A percentile compares a stretch with the other conserved stretches of the same genome.
These are phyloP conservation scores for Primulina tabacum DNA, from an alignment of 257 asterid species.

Conservation along the genomic window DNA sequence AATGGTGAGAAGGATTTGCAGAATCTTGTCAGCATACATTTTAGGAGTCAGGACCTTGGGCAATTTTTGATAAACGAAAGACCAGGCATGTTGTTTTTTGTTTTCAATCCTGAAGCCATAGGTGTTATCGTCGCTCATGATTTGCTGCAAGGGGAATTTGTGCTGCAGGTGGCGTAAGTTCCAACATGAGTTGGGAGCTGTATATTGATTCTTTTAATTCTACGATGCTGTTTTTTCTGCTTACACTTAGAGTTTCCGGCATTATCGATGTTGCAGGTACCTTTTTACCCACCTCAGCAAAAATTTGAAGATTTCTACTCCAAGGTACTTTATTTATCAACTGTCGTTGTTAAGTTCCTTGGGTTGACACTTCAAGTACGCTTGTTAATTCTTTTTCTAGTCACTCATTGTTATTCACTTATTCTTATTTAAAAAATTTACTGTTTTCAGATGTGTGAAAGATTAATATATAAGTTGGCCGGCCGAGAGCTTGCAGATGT, in stretches of 20 bases:
- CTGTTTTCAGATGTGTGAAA: slow-evolving; percentile 64
- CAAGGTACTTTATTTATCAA: slow-evolving; percentile 37
- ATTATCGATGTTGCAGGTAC: slow-evolving; percentile 49
- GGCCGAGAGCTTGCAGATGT: slow-evolving; percentile 87
- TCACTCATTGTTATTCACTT: not conserved
- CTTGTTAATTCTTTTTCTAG: not conserved
- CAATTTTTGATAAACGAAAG: slow-evolving; percentile 71
- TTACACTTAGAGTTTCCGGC: slow-evolving; percentile 3
- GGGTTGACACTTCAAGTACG: not conserved
- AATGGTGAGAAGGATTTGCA: slow-evolving; percentile 74
- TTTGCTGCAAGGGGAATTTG: slow-evolving; percentile 85
- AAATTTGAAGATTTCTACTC: slow-evolving; percentile 70
- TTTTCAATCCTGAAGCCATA: slow-evolving; percentile 74
- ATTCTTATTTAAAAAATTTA: slow-evolving; percentile 23
- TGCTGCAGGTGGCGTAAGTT: slow-evolving; percentile 65
- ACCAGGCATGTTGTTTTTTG: slow-evolving; percentile 92
- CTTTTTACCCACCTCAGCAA: slow-evolving; percentile 96
- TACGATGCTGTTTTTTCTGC: not conserved
- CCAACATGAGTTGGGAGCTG: not conserved
- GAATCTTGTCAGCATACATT: slow-evolving; percentile 86
- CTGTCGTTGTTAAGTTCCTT: slow-evolving; percentile 7
- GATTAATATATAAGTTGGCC: slow-evolving; percentile 63
- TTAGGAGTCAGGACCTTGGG: slow-evolving; percentile 73
- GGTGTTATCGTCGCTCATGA: slow-evolving; percentile 98
- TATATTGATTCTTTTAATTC: slow-evolving; percentile 8